Conservation (phyloP, 495 filamentous ascomycete genomes). For the Articulospora tetracladia region DNA sequence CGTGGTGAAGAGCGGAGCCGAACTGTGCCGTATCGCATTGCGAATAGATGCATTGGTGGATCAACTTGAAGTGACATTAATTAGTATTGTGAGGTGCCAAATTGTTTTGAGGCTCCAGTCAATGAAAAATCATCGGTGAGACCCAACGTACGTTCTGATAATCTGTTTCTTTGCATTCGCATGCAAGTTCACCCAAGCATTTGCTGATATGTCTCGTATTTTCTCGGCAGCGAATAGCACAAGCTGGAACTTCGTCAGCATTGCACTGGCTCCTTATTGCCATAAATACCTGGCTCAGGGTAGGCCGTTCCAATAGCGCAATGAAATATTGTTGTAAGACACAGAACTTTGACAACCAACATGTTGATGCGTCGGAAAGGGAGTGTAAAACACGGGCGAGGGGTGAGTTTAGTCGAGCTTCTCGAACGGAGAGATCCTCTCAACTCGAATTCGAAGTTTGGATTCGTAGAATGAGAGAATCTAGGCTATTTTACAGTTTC, state of each 20-base stretch:
- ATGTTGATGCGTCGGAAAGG: not conserved
- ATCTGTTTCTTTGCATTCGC: conserved; percentile 30
- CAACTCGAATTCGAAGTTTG: not conserved
- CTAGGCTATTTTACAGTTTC: not conserved
- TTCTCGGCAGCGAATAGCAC: conserved; percentile 34
- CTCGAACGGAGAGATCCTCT: not conserved
- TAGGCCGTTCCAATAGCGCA: not conserved
- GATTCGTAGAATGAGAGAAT: not conserved
- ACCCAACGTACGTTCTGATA: conserved; percentile 30
- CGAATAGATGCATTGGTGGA: conserved; percentile 38
- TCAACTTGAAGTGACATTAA: conserved; percentile 20
- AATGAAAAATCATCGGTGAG: not conserved
- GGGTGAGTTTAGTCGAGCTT: no score
- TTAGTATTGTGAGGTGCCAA: not conserved
- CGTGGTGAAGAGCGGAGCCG: conserved; percentile 31
- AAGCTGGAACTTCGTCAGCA: conserved; percentile 8
- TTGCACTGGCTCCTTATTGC: not conserved
- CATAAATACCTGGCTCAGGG: conserved; percentile 4
- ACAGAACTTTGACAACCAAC: conserved; percentile 2
- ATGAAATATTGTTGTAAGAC: not conserved
- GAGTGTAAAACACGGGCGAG: no score
- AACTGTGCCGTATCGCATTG: conserved; percentile 36
- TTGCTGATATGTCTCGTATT: conserved; percentile 35
- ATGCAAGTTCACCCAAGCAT: conserved; percentile 25
- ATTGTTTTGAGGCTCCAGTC: not conserved